Conservation (phyloP, 345 rosid species). For the Turnera subulata region DNA sequence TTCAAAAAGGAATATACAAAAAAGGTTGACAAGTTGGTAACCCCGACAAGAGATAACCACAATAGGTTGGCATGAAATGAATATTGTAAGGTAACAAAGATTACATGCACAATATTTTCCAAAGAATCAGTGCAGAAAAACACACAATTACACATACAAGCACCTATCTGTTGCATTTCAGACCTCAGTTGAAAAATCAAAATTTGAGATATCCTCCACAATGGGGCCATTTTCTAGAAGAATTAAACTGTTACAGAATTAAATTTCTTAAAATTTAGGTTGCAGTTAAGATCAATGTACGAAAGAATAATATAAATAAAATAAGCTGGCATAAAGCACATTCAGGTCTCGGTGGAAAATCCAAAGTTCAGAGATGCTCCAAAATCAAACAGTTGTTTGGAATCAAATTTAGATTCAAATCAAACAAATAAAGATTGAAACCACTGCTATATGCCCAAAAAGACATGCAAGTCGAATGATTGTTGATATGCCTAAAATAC, state of each 20-base stretch:
- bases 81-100: neutral
- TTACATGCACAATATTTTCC: neutral
- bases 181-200: neutral
- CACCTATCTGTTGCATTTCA: neutral
- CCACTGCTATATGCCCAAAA: too few species aligned
- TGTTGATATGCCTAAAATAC: too few species aligned
- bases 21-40: neutral
- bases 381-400: neutral
- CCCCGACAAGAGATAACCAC: neutral
- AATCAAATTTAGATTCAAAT: too few species aligned
- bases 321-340: conserved; percentile 11
- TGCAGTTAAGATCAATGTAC: conserved; percentile 3
- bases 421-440: too few species aligned
- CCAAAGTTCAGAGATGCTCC: neutral
- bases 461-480: too few species aligned
- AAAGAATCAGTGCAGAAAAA: neutral
- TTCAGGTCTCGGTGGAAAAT: neutral
- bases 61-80: neutral
- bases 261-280: conserved; percentile 7
- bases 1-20: neutral
- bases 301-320: conserved; percentile 1
- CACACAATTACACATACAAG: neutral
- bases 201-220: neutral
- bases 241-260: neutral
- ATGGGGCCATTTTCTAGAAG: neutral